Conservation (phyloP, 2,329 filamentous ascomycete genomes). For the Aspergillus sp. region DNA sequence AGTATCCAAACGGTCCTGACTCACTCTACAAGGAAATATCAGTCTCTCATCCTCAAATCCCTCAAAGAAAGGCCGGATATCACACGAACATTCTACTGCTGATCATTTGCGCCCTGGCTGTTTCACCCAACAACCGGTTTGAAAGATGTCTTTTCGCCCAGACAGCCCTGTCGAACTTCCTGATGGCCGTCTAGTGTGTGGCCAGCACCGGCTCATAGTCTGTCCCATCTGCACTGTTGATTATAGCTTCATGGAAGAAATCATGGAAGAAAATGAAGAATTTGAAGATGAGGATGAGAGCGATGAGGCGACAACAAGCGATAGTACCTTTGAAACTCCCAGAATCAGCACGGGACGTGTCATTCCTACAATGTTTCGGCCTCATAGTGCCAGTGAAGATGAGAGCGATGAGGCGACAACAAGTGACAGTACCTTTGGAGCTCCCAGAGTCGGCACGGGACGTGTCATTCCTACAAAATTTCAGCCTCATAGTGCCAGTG, state of each 20-base stretch:
- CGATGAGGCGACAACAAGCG: not conserved
- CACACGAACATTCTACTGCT: not conserved
- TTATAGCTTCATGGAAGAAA: slow-evolving; percentile 31
- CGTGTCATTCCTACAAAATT: slow-evolving; percentile 29
- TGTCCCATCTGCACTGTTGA: slow-evolving; percentile 31
- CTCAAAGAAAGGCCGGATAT: not conserved
- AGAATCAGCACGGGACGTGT: slow-evolving; percentile 22
- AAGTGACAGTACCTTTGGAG: not conserved
- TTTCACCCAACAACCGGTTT: not conserved
- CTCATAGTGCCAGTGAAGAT: slow-evolving; percentile 11
- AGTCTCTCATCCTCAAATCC: not conserved
- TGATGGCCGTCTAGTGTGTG: slow-evolving; percentile 32
- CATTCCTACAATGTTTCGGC: slow-evolving; percentile 29
- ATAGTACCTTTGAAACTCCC: not conserved
- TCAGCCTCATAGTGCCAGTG: slow-evolving; percentile 13
- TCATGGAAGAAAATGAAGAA: slow-evolving; percentile 13
- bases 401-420: slow-evolving; percentile 1
- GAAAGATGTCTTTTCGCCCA: slow-evolving; percentile 3
- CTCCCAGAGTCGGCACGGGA: slow-evolving; percentile 20
- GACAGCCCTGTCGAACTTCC: slow-evolving; percentile 20
- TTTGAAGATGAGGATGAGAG: slow-evolving; percentile 4
- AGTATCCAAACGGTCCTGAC: not conserved
- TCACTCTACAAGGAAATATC: not conserved
- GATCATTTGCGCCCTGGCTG: not conserved
- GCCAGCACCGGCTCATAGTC: slow-evolving; percentile 24